A percentile compares a stretch with the other conserved stretches of the same genome.
phyloP scores from a whole-genome alignment of 345 rosid species.

The Moricandia moricandioides region DNA sequence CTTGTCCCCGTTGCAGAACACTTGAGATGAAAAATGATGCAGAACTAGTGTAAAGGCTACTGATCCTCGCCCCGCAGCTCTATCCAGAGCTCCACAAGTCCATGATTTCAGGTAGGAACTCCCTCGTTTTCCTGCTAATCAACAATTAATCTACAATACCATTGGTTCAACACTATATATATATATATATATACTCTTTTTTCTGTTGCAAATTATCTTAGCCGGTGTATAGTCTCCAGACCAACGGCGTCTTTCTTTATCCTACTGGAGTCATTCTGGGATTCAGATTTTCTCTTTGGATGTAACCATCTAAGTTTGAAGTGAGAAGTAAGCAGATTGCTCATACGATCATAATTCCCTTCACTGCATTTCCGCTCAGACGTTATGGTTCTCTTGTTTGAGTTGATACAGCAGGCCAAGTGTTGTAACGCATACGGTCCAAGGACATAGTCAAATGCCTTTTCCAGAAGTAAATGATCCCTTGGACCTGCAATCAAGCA shows the following conservation, averaged over 20 bases:
- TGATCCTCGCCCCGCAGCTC: conserved; percentile 61
- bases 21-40: conserved; percentile 28
- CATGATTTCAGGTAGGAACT: conserved; percentile 70
- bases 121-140: conserved; percentile 59
- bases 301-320: conserved; percentile 67
- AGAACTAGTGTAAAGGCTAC: conserved; percentile 56
- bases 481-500: conserved; percentile 69
- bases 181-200: too few relatives aligned
- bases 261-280: conserved; percentile 26
- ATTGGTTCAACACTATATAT: background rate
- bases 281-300: conserved; percentile 54
- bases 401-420: conserved; percentile 47
- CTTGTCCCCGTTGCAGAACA: conserved; percentile 43
- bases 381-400: conserved; percentile 34
- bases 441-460: conserved; percentile 59
- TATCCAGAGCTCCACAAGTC: conserved; percentile 75
- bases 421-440: conserved; percentile 53
- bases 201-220: conserved; percentile 49
- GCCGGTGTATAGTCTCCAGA: conserved; percentile 75
- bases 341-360: conserved; percentile 50
- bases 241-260: conserved; percentile 36
- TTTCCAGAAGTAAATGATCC: conserved; percentile 56
- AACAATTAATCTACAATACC: background rate
- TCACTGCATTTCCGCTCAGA: conserved; percentile 47
- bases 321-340: conserved; percentile 60